Evolutionary conservation across 805 yeast genomes (phyloP), one percentile per base, ranked within the genome.

Genomic region (Saccharomycodes ludwigii): DNA sequence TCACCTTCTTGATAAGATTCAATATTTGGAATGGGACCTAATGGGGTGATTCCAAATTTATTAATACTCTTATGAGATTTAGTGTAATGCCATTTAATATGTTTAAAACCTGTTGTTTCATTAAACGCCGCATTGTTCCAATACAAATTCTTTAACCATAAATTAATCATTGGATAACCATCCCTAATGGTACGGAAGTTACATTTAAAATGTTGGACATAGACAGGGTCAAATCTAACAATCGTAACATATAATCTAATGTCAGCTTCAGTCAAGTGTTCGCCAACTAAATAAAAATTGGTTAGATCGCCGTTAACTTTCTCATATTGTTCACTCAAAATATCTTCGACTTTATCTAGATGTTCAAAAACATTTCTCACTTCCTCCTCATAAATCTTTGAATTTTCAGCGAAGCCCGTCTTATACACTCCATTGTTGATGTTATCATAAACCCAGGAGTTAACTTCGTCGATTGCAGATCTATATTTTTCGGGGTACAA

Each of bases 341-440:
- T 54, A 11, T 50, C 49, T 55, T 84, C 95, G 29, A 80, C 73
- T 44, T 70, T 71, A 44, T 80, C 86, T 48, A 84, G 63, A 40
- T 73, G 67, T 18, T 59, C 58, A 52, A 85, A 86, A 21, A 86
- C 58, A 26, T 66, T 68, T 21, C 44, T 53, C 3, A 78, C 82
- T 44, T 77, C 77, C 32, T 59, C 59, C 41, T 81, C 88, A 49
- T 86, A 86, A 9, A 76, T 81, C 40, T 78, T 84, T 55, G 83
- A 94, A 35, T 67, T 67, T 8, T 84, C 73, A 4, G 95, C 83
- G 56, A 86, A 88, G 0, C 97, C 97, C 3, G 91, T 43, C 59
- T 84, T 88, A 65, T 88, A 88, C 24, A 86, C 96, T 24, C 95
- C 96, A 49, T 81, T 83, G 65, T 86, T 85, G 54, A 88, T 79